Base-by-base conservation (phyloP, 768 basidiomycete species). In the Udeniomyces megalosporus region DNA sequence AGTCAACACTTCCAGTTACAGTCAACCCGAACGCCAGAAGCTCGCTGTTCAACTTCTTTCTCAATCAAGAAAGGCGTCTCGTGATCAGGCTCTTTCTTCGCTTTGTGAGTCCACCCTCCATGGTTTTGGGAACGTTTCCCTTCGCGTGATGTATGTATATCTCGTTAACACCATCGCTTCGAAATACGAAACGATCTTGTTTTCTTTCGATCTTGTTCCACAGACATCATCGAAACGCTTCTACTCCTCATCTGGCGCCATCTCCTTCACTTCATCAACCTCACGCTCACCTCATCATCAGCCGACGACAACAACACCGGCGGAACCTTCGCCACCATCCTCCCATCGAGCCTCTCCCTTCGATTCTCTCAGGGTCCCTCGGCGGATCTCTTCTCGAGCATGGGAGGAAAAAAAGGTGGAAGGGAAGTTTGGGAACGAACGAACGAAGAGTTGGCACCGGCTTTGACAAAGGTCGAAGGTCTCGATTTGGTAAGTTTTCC, bases 191-290 rank as follows among this genome's bases (percentile, higher is more conserved):
- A 8, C 38, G 38, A 8, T 42, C 38, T 8, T 42, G 8, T 42
- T 42, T 8, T 42, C 38, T 42, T 17, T 42, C 38, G 8, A 8
- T 42, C 38, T 42, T 42, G 17, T 42, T 8, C n/a, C 26, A n/a
- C 44, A 86, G 85, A 79, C 60, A 80, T 83, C 17, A 74, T 82
- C 54, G 90, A 92, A 72, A 84, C 89, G 81, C 71, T 86, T 5
- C 76, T 91, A 10, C 76, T 91, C 20, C 77, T 91, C 22, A 75
- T 88, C 11, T 89, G 86, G 84, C 79, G 87, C 17, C 90, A 92
- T 68, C 69, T 88, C 31, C 77, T 80, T 15, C 82, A 82, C 69
- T 91, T 85, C 72, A 66, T 70, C 57, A 63, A 68, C 53, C 57
- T 60, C 20, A 65, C 70, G 32, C 63, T 68, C 53, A 8, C 38